Percentiles rank a stretch among this genome's conserved stretches.
phyloP scores from a whole-genome alignment of 306 rosid genomes.

The Pyrus bretschneideri region DNA sequence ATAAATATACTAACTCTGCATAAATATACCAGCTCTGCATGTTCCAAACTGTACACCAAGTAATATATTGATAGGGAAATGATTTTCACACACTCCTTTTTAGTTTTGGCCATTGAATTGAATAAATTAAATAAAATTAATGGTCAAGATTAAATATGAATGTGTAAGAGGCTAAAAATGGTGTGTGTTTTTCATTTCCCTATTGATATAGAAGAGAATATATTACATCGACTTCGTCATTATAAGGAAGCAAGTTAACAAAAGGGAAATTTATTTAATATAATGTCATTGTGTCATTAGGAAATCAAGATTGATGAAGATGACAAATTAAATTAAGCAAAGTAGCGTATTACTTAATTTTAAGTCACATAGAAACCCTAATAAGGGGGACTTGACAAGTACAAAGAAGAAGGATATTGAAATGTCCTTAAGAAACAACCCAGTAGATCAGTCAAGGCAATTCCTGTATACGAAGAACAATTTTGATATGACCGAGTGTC shows the following conservation, averaged over 20 bases:
- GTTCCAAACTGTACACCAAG: not conserved
- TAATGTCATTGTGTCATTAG: not conserved
- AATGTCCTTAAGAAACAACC: slow-evolving; percentile 31
- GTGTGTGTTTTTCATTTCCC: no score
- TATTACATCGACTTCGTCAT: not conserved
- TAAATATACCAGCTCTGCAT: not conserved
- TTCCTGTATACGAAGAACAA: slow-evolving; percentile 10
- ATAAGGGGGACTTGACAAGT: slow-evolving; percentile 16
- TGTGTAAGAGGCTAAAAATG: no score
- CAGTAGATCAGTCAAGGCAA: slow-evolving; percentile 16
- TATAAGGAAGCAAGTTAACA: not conserved
- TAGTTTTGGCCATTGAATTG: no score
- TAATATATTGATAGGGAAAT: no score
- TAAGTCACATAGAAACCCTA: slow-evolving; percentile 22
- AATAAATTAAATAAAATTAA: no score
- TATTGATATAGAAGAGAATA: not conserved
- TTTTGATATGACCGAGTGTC: slow-evolving; percentile 21
- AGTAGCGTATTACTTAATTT: slow-evolving; percentile 16
- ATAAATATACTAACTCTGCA: not conserved
- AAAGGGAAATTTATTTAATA: not conserved
- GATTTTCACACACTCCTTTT: no score
- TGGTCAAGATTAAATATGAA: no score
- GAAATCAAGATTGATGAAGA: not conserved
- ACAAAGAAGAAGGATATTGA: slow-evolving; percentile 15
- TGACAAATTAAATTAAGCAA: slow-evolving; percentile 12